phyloP scores from a whole-genome alignment of 1,139 yeast species.

The Tardiomyces blankii region DNA sequence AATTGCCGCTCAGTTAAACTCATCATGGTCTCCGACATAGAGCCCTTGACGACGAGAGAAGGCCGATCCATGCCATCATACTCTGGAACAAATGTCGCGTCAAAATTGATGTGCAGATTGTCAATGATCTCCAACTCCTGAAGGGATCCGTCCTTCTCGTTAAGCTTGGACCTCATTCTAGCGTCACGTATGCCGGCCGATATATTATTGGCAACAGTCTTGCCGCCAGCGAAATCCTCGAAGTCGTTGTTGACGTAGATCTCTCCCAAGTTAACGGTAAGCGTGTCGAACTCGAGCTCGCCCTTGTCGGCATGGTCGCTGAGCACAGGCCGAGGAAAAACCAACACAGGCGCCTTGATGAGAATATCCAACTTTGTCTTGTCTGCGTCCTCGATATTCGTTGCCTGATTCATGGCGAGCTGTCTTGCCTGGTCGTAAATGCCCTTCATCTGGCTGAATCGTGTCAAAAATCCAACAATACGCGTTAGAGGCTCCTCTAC shows the following conservation, averaged over 20 bases:
- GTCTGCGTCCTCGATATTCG: conserved; percentile 49
- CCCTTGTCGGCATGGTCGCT: conserved; percentile 2
- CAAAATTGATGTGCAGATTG: conserved; percentile 53
- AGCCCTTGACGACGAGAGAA: conserved; percentile 43
- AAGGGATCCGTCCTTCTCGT: conserved; percentile 32
- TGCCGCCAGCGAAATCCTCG: conserved; percentile 18
- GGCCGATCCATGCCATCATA: conserved; percentile 33
- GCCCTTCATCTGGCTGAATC: conserved; percentile 77
- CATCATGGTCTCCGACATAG: conserved; percentile 54
- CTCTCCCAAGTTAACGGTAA: conserved; percentile 77
- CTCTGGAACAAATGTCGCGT: conserved; percentile 43
- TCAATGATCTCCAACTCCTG: conserved; percentile 61
- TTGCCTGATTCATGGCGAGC: conserved; percentile 65
- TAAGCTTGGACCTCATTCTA: conserved; percentile 48
- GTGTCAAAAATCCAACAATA: conserved; percentile 54
- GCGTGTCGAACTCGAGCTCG: conserved; percentile 36
- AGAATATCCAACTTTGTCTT: conserved; percentile 61
- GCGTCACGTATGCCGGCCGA: conserved; percentile 69
- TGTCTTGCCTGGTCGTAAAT: conserved; percentile 81
- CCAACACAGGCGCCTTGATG: conserved; percentile 70
- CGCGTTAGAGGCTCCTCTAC: conserved; percentile 71
- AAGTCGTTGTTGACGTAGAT: conserved; percentile 60
- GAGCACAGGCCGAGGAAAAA: conserved; percentile 51
- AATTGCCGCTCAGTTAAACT: conserved; percentile 72
- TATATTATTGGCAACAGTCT: conserved; percentile 32